Conservation (phyloP, 1,284 basidiomycete species). For the Ganoderma multipileum region DNA sequence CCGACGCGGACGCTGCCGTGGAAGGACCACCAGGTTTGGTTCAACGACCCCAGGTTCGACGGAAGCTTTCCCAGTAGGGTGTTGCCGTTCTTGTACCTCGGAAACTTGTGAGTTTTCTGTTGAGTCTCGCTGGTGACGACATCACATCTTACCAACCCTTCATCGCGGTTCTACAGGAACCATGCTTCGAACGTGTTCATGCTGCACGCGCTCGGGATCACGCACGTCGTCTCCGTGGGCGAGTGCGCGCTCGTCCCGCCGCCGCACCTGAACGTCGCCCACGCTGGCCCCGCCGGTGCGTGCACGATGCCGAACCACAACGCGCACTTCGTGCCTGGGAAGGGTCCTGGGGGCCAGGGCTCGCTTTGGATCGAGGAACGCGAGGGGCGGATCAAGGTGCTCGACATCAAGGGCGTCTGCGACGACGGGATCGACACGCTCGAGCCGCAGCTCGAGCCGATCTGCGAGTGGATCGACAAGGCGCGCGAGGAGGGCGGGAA, state of each 20-base stretch:
- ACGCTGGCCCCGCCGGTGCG: conserved; percentile 14
- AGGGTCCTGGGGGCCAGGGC: conserved; percentile 61
- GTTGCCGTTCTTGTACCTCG: conserved; percentile 93
- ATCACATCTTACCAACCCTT: not conserved
- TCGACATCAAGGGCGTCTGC: conserved; percentile 89
- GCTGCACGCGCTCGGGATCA: conserved; percentile 95
- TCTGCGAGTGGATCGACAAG: conserved; percentile 93
- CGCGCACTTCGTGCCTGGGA: conserved; percentile 51
- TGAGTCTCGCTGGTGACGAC: conserved; percentile 18
- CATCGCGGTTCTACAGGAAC: conserved; percentile 58
- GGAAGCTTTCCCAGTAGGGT: conserved; percentile 96
- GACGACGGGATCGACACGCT: conserved; percentile 97
- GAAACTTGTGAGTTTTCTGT: conserved; percentile 72
- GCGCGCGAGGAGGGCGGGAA: conserved; percentile 85
- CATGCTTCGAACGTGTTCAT: conserved; percentile 96
- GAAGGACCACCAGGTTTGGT: conserved; percentile 86
- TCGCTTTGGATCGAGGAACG: conserved; percentile 88
- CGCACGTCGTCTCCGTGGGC: conserved; percentile 96
- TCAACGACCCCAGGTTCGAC: conserved; percentile 91
- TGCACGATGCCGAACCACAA: conserved; percentile 39
- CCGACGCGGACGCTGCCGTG: conserved; percentile 71
- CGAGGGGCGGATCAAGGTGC: conserved; percentile 87
- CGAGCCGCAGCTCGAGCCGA: conserved; percentile 85
- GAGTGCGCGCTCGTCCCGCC: conserved; percentile 89
- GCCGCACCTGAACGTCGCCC: conserved; percentile 40